These are phyloP conservation scores for Arabidopsis lyrata DNA, from an alignment of 441 rosid genomes.

Conservation along the genomic window DNA sequence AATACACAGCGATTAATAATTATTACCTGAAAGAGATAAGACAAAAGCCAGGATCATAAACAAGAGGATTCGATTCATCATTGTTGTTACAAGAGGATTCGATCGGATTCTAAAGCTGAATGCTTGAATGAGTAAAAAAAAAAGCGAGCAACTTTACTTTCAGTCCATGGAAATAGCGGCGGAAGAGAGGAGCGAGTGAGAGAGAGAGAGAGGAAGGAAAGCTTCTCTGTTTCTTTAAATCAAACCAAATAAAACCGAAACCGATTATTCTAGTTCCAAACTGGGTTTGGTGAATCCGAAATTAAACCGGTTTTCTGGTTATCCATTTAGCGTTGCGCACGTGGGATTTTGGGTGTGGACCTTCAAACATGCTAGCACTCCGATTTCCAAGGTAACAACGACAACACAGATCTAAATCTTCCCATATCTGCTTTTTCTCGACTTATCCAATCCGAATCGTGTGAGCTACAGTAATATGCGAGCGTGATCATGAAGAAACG, in stretches of 20 bases:
- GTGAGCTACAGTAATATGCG: not conserved
- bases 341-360: constrained; percentile 9
- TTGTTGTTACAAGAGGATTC: not conserved
- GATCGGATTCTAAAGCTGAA: not conserved
- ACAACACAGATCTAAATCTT: not conserved
- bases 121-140: constrained; percentile 17
- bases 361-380: not conserved
- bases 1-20: not conserved
- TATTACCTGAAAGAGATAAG: constrained; percentile 53
- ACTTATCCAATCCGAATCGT: constrained; percentile 1
- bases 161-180: not conserved
- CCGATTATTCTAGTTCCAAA: too few species aligned
- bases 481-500: not conserved
- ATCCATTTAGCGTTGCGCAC: not conserved
- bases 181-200: not conserved
- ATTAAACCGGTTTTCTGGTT: not conserved
- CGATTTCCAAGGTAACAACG: constrained; percentile 1
- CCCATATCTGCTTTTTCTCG: not conserved
- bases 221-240: not conserved
- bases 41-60: constrained; percentile 31
- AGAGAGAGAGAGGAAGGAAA: not conserved
- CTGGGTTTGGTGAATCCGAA: not conserved
- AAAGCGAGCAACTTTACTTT: constrained; percentile 47
- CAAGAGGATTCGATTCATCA: not conserved
- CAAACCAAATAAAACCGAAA: too few species aligned